These are phyloP conservation scores for Wickerhamomyces pijperi DNA, from an alignment of 805 yeast genomes.

Conservation along the genomic window DNA sequence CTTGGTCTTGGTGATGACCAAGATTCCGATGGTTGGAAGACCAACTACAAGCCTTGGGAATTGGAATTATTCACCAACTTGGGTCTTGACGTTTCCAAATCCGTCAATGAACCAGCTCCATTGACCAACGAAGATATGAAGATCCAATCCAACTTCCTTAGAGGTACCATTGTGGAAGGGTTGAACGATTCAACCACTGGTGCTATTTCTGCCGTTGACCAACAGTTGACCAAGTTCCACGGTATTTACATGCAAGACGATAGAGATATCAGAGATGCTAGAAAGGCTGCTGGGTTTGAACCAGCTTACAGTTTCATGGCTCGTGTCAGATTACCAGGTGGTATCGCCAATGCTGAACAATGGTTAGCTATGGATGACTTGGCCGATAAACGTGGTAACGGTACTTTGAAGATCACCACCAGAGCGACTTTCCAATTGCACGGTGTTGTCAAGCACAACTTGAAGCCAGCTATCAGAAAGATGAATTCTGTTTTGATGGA, in stretches of 20 bases:
- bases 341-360: conserved; percentile 76
- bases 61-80: conserved; percentile 75
- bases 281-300: conserved; percentile 86
- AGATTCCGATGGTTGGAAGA: conserved; percentile 89
- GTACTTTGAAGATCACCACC: conserved; percentile 87
- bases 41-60: conserved; percentile 89
- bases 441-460: conserved; percentile 82
- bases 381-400: conserved; percentile 77
- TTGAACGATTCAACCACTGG: conserved; percentile 76
- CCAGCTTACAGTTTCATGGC: conserved; percentile 98
- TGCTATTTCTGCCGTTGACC: conserved; percentile 81
- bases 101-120: conserved; percentile 81
- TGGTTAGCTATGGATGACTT: conserved; percentile 81
- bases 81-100: conserved; percentile 76
- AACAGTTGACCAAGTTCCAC: conserved; percentile 92
- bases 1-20: conserved; percentile 94
- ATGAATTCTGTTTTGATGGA: conserved; percentile 87
- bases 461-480: conserved; percentile 85
- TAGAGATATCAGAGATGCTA: conserved; percentile 87
- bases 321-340: conserved; percentile 91
- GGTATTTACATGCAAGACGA: conserved; percentile 99
- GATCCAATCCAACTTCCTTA: conserved; percentile 69
- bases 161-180: conserved; percentile 91
- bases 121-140: conserved; percentile 95
- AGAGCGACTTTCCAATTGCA: conserved; percentile 96